These are phyloP conservation scores for Neurospora pannonica DNA, from an alignment of 495 filamentous ascomycete genomes.

Conservation along the genomic window DNA sequence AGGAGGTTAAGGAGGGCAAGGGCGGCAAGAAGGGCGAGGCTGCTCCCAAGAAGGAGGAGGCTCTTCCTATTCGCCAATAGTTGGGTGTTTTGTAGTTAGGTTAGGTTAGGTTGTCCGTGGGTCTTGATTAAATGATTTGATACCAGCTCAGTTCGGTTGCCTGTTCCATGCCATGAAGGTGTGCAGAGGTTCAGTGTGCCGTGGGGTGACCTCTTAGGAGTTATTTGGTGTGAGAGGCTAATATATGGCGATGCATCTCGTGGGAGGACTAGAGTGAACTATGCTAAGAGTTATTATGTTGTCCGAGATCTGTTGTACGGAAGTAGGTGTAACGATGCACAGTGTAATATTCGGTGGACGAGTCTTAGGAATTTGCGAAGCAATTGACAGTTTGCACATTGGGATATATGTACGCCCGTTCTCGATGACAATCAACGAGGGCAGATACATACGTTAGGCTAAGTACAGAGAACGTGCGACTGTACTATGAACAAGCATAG, in stretches of 20 bases:
- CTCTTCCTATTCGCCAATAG: constrained; percentile 17
- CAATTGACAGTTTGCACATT: background rate
- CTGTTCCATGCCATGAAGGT: background rate
- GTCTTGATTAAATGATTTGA: background rate
- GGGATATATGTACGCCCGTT: background rate
- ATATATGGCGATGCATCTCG: background rate
- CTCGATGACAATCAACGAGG: background rate
- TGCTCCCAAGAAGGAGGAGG: constrained; percentile 23
- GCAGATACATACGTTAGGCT: background rate
- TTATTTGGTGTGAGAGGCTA: no score
- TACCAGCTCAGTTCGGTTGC: background rate
- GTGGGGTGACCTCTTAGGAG: no score
- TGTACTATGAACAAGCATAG: background rate
- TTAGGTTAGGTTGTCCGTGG: background rate
- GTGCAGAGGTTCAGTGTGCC: no score
- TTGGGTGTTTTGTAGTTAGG: background rate
- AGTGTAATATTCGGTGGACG: background rate
- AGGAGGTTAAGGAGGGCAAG: constrained; percentile 7
- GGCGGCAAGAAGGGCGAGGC: constrained; percentile 20
- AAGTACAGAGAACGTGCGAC: background rate
- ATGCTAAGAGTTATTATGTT: background rate
- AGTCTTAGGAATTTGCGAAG: background rate
- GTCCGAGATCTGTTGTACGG: background rate
- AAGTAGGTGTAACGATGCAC: background rate
- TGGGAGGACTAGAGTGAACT: background rate